Evolutionary conservation across 2,329 filamentous ascomycete genomes (phyloP), one percentile per base, ranked within the genome.

Genomic region (Sporothrix dimorphospora): DNA sequence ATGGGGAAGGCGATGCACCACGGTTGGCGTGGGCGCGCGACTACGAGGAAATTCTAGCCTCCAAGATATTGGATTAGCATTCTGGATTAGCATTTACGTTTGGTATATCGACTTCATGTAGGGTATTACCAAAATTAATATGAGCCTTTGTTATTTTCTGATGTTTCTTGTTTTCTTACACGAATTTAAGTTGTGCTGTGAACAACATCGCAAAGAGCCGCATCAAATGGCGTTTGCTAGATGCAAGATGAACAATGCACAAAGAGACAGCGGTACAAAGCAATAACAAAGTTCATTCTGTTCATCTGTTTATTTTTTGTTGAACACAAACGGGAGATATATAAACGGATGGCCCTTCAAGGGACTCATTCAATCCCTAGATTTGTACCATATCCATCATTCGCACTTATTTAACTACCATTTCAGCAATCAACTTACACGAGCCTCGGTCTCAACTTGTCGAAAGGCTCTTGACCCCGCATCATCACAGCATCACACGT

Each of bases 21-120:
- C 76, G 70, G 45, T 69, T 85, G 40, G 78, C 76, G 8, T 86
- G 84, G 84, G 84, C 83, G 8, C 79, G 79, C 34, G 77, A 85
- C 75, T 85, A 85, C 74, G 72, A 75, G 1, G 83, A 86, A 73
- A 79, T 86, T 40, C 66, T 83, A 49, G 73, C 78, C 8, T 73
- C 73, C 1, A 49, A 65, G 5, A 55, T 75, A 3, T 21, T 76
- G 21, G 72, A 61, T 12, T 65, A 21, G 34, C 8, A 21, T n/a
- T n/a, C n/a, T 76, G 21, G 72, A 61, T 12, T 65, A 21, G 34
- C 8, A 21, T 16, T 24, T 4, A 11, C n/a, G 3, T 65, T n/a
- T 45, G 19, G 34, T 6, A 19, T 63, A 24, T 45, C 27, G 59
- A n/a, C 1, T 11, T 59, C 12, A 8, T 27, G 8, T 21, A 45